A percentile compares a stretch with the other conserved stretches of the same genome.
phyloP scores from a whole-genome alignment of 768 basidiomycete genomes.

The Porpolomopsis calyptriformis region DNA sequence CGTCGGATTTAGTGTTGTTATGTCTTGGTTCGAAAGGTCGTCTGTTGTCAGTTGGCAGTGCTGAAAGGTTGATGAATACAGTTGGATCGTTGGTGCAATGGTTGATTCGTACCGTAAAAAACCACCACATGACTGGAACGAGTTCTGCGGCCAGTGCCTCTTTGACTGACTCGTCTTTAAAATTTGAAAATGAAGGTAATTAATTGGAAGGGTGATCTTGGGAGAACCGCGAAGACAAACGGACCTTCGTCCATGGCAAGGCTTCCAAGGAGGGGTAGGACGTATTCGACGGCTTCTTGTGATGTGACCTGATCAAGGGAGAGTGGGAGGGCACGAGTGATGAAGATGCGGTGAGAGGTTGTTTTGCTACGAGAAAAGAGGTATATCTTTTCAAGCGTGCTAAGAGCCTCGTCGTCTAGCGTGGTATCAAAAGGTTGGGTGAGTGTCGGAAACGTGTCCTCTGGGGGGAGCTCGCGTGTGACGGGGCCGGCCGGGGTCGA shows the following conservation, averaged over 20 bases:
- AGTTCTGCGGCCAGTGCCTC: slow-evolving; percentile 79
- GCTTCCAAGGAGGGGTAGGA: slow-evolving; percentile 77
- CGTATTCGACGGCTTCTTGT: slow-evolving; percentile 85
- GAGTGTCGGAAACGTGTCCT: slow-evolving; percentile 27
- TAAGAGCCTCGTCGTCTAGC: slow-evolving; percentile 72
- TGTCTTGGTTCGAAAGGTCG: slow-evolving; percentile 25
- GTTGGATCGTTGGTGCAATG: slow-evolving; percentile 4
- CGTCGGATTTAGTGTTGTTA: slow-evolving; percentile 28
- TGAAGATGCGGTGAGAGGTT: slow-evolving; percentile 56
- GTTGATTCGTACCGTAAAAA: slow-evolving; percentile 48
- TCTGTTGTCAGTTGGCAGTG: slow-evolving; percentile 59
- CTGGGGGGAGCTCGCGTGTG: slow-evolving; percentile 13
- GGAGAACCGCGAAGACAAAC: slow-evolving; percentile 14
- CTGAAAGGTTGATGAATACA: slow-evolving; percentile 23
- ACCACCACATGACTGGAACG: slow-evolving; percentile 85
- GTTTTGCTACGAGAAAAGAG: slow-evolving; percentile 75
- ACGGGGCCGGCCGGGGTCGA: slow-evolving; percentile 20
- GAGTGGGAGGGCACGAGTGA: slow-evolving; percentile 72
- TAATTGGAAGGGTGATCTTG: slow-evolving; percentile 6
- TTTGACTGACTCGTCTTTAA: slow-evolving; percentile 72
- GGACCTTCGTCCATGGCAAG: slow-evolving; percentile 81
- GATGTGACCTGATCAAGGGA: slow-evolving; percentile 71
- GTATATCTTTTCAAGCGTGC: slow-evolving; percentile 84
- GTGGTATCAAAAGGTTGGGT: slow-evolving; percentile 32
- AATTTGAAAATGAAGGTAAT: slow-evolving; percentile 19